These are phyloP conservation scores for Daldinia decipiens DNA, from an alignment of 495 filamentous ascomycete genomes.

Conservation along the genomic window DNA sequence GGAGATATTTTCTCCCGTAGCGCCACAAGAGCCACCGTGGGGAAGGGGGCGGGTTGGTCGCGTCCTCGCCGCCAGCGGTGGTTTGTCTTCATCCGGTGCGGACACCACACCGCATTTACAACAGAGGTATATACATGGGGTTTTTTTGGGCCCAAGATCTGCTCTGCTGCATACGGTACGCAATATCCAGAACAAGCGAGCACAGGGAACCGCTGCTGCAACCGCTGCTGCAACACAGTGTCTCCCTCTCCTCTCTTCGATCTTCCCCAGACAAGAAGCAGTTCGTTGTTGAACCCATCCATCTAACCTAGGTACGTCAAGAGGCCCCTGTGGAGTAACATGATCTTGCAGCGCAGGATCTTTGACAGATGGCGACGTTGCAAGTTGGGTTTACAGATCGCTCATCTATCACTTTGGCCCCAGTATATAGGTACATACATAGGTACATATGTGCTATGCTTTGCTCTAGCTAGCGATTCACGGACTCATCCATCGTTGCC, in stretches of 20 bases:
- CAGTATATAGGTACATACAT: slow-evolving; percentile 15
- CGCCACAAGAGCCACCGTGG: slow-evolving; percentile 34
- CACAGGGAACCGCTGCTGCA: neutral
- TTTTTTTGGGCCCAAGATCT: slow-evolving; percentile 16
- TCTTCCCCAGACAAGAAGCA: neutral
- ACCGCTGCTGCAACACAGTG: slow-evolving; percentile 27
- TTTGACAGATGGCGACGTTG: slow-evolving; percentile 37
- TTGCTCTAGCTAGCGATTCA: neutral
- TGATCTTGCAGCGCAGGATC: slow-evolving; percentile 51
- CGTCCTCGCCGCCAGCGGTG: slow-evolving; percentile 13
- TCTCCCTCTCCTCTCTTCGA: neutral
- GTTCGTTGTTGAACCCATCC: neutral
- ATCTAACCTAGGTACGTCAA: slow-evolving; percentile 21
- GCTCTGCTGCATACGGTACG: slow-evolving; percentile 10
- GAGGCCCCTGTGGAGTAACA: slow-evolving; percentile 48
- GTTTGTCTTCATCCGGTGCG: slow-evolving; percentile 25
- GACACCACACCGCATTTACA: slow-evolving; percentile 22
- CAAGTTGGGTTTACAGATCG: slow-evolving; percentile 32
- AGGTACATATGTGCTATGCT: neutral
- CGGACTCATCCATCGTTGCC: neutral
- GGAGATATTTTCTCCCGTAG: slow-evolving; percentile 19
- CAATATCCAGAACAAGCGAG: neutral
- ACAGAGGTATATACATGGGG: neutral
- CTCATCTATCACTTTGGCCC: slow-evolving; percentile 39
- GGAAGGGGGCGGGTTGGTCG: slow-evolving; percentile 28